Percentiles rank a stretch among this genome's conserved stretches.
These are phyloP conservation scores for Podaxis sp. DNA, from an alignment of 768 basidiomycete species.

Conservation along the genomic window DNA sequence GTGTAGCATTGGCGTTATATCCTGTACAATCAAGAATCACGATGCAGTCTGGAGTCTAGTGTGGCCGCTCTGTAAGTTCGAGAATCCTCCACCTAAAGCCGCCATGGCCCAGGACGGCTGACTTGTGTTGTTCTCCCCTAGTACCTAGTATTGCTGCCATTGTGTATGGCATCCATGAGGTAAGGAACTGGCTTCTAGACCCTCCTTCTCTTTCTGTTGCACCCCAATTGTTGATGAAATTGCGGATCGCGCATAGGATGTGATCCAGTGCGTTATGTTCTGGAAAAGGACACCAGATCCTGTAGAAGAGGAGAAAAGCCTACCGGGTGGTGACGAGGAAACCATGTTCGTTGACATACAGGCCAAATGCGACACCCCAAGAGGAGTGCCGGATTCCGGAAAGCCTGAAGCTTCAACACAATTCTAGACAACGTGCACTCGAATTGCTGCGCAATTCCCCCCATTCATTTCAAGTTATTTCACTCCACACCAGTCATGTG, in stretches of 20 bases:
- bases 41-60: conserved; percentile 4
- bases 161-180: conserved; percentile 3
- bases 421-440: background rate
- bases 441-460: background rate
- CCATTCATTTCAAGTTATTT: background rate
- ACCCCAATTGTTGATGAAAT: background rate
- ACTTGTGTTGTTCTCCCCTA: background rate
- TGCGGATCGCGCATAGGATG: background rate
- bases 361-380: background rate
- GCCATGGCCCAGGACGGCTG: background rate
- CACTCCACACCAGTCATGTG: background rate
- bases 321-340: background rate
- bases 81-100: background rate
- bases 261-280: background rate
- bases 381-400: background rate
- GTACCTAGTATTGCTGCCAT: conserved; percentile 6
- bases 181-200: background rate
- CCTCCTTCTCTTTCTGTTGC: background rate
- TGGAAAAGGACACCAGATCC: background rate
- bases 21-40: background rate
- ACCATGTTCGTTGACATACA: background rate
- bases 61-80: background rate
- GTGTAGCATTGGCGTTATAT: background rate
- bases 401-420: background rate
- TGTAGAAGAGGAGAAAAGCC: background rate